phyloP scores from a whole-genome alignment of 495 filamentous ascomycete species.

The Xylaria grammica region DNA sequence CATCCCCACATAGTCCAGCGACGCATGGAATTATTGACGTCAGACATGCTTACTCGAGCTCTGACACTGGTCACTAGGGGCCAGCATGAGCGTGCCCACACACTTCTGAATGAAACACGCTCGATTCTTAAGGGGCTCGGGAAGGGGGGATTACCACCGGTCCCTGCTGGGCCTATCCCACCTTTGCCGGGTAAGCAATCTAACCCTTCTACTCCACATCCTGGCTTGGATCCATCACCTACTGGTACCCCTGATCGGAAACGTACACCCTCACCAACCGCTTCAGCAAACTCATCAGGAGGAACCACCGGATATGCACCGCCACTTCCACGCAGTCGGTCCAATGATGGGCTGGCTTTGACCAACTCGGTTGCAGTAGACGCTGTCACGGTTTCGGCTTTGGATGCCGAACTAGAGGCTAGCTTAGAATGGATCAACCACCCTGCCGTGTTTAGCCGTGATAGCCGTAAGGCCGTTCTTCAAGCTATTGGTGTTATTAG shows the following conservation, averaged over 20 bases:
- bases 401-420: constrained; percentile 88
- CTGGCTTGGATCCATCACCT: constrained; percentile 50
- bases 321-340: constrained; percentile 42
- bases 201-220: constrained; percentile 53
- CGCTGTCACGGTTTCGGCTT: constrained; percentile 74
- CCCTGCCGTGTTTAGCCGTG: constrained; percentile 92
- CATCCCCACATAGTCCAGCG: constrained; percentile 95
- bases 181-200: constrained; percentile 48
- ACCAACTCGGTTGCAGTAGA: constrained; percentile 77
- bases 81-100: constrained; percentile 91
- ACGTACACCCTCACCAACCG: constrained; percentile 55
- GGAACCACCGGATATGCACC: constrained; percentile 37
- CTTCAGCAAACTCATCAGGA: constrained; percentile 45
- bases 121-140: constrained; percentile 95
- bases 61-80: constrained; percentile 89
- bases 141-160: constrained; percentile 93
- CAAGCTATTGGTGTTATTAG: constrained; percentile 97
- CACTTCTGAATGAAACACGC: constrained; percentile 88
- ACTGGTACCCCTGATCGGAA: constrained; percentile 55
- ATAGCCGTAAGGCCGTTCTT: constrained; percentile 92
- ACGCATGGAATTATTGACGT: constrained; percentile 96
- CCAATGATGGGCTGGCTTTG: constrained; percentile 50
- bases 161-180: constrained; percentile 63
- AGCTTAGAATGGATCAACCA: constrained; percentile 99
- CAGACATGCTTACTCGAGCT: constrained; percentile 95